Percentiles rank a stretch among this genome's conserved stretches.
phyloP scores from a whole-genome alignment of 371 early-diverging fungal species.

The Lichtheimia ramosa region DNA sequence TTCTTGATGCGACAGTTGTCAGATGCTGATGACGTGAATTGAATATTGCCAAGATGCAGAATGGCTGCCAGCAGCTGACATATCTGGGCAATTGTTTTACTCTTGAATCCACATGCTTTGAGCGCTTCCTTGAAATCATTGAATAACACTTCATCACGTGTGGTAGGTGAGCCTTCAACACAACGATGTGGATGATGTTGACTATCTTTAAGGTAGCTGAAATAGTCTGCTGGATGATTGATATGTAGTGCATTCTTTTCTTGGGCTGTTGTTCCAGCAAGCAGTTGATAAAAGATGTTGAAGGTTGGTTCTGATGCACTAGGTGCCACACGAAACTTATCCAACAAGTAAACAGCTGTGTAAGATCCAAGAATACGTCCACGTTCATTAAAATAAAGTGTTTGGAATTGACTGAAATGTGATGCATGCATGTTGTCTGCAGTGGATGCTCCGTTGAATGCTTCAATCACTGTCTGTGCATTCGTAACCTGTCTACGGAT shows the following conservation, averaged over 20 bases:
- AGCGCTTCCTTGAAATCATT: conserved; percentile 68
- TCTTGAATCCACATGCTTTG: conserved; percentile 72
- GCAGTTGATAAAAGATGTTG: conserved; percentile 83
- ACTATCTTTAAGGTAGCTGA: conserved; percentile 51
- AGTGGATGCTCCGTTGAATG: conserved; percentile 66
- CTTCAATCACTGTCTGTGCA: conserved; percentile 60
- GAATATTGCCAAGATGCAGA: conserved; percentile 73
- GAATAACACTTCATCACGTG: conserved; percentile 37
- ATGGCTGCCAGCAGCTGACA: conserved; percentile 74
- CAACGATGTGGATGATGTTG: conserved; percentile 12
- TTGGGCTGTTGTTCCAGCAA: conserved; percentile 56
- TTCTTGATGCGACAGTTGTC: conserved; percentile 59
- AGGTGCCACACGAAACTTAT: conserved; percentile 68
- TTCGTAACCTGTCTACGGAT: conserved; percentile 60
- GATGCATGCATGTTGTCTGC: conserved; percentile 61
- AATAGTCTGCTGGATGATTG: conserved; percentile 48
- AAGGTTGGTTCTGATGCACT: conserved; percentile 67
- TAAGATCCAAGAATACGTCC: conserved; percentile 81
- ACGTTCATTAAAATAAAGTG: conserved; percentile 77
- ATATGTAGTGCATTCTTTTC: conserved; percentile 64
- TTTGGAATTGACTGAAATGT: conserved; percentile 72
- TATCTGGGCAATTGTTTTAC: conserved; percentile 66
- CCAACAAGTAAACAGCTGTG: conserved; percentile 79
- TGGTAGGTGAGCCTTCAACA: neutral
- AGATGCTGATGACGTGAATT: conserved; percentile 55